Base-by-base conservation (phyloP, 2,329 filamentous ascomycete species). In the Epichloe hybrida region DNA sequence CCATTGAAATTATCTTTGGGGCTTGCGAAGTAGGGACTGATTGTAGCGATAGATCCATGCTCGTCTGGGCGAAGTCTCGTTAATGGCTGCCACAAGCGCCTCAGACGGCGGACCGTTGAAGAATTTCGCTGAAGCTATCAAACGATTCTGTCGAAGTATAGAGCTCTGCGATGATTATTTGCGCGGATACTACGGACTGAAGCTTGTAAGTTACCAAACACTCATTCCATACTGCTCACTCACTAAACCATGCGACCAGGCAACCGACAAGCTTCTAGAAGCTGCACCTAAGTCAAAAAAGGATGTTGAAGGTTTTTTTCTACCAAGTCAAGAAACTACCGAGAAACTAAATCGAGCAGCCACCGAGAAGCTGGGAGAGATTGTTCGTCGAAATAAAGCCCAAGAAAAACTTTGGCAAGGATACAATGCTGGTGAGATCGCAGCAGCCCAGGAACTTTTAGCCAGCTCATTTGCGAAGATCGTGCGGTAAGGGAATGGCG, bases 151-250 rank as follows among this genome's bases (percentile, higher is more conserved):
- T 64, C 80, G 93, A 59, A 93, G 89, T 61, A 80, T 97, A 56
- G 93, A 98, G 69, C 77, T 98, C 49, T 97, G 93, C 62, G 87
- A 96, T 59, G 83, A 89, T 63, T 97, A 96, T 64, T 68, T 97
- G 54, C 81, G 93, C 54, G 93, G 90, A 1, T 95, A 89, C 65
- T 97, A 95, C 66, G 93, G 93, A 6, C 71, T 98, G 53, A 93
- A 91, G 65, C 66, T 90, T 66, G 84, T 89, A 67, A 61, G 77
- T 61, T 12, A 20, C 11, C 37, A 43, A 13, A 34, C 40, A 17
- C 6, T 9, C 5, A 20, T 4, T 27, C 2, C 21, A 21, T 1
- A 34, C 41, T 15, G n/a, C 35, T 17, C 4, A 8, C 21, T 15
- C 15, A 37, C 46, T 57, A 31, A 59, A 17, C 13, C 17, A 13